These are phyloP conservation scores for Podospora sp. DNA, from an alignment of 495 filamentous ascomycete species.

Conservation along the genomic window DNA sequence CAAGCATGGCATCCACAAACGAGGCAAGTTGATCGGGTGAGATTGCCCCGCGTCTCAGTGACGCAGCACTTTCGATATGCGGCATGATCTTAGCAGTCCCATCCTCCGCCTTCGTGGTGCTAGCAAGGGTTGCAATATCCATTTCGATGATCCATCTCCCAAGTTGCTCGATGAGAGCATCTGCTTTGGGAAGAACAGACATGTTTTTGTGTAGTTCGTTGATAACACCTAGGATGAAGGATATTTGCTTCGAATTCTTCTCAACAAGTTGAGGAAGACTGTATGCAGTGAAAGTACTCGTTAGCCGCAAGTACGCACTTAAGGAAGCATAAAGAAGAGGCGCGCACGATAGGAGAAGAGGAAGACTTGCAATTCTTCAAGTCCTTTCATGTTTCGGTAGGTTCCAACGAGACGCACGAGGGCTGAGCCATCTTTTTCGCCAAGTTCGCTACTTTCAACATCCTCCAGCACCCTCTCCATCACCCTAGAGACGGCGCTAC, in stretches of 20 bases:
- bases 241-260: slow-evolving; percentile 16
- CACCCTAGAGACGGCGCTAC: not conserved
- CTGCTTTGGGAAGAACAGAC: not conserved
- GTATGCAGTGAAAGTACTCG: not conserved
- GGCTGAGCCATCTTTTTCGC: slow-evolving; percentile 8
- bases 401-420: not conserved
- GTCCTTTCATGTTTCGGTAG: not conserved
- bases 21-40: slow-evolving; percentile 11
- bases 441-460: not conserved
- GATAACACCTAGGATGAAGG: slow-evolving; percentile 23
- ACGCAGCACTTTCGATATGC: not conserved
- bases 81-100: not conserved
- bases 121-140: not conserved
- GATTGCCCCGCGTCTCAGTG: not conserved
- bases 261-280: slow-evolving; percentile 20
- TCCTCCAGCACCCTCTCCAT: not conserved
- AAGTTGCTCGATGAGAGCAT: slow-evolving; percentile 3
- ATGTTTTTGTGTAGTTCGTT: slow-evolving; percentile 12
- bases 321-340: no score
- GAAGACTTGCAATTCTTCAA: slow-evolving; percentile 11
- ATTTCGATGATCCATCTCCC: slow-evolving; percentile 8
- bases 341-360: not conserved
- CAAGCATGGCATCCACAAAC: slow-evolving; percentile 17
- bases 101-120: not conserved
- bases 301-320: not conserved